Percentiles rank a stretch among this genome's conserved stretches.
Evolutionary conservation across 768 basidiomycete genomes (phyloP).

Genomic region (Exidia glandulosa): DNA sequence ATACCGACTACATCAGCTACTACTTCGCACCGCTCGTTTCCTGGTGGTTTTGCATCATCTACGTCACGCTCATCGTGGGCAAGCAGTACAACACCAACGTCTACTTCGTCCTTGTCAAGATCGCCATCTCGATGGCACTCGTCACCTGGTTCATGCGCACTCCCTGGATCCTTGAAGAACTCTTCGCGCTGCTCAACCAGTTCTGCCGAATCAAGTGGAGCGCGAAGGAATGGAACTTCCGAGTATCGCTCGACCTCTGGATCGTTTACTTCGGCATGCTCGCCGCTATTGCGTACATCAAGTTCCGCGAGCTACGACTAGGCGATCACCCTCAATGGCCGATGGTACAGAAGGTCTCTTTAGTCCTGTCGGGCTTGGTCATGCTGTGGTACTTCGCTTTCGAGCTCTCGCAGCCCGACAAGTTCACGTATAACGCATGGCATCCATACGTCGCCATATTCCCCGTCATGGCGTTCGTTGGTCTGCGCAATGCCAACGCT

Average conservation of each 20-base stretch:
- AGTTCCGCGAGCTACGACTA: conserved; percentile 60
- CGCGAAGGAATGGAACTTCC: conserved; percentile 78
- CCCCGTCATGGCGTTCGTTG: conserved; percentile 65
- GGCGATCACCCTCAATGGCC: conserved; percentile 62
- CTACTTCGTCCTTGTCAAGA: conserved; percentile 58
- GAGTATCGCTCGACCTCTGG: conserved; percentile 79
- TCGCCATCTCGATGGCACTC: conserved; percentile 48
- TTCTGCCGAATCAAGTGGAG: conserved; percentile 75
- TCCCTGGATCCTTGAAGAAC: conserved; percentile 45
- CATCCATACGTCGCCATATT: conserved; percentile 75
- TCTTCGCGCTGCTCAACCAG: conserved; percentile 54
- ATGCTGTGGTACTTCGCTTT: conserved; percentile 76
- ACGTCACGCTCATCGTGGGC: conserved; percentile 63
- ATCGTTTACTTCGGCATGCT: conserved; percentile 86
- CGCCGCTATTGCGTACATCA: conserved; percentile 59
- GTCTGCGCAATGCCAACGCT: conserved; percentile 65
- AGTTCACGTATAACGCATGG: conserved; percentile 78
- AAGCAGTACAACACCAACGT: conserved; percentile 62
- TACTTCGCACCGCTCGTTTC: conserved; percentile 88
- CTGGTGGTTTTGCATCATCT: conserved; percentile 83
- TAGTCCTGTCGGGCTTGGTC: conserved; percentile 39
- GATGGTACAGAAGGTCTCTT: conserved; percentile 33
- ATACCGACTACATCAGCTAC: conserved; percentile 84
- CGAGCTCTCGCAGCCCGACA: conserved; percentile 63
- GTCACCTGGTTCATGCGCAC: conserved; percentile 59